These are phyloP conservation scores for Penicillium herquei DNA, from an alignment of 495 filamentous ascomycete species.

Conservation along the genomic window DNA sequence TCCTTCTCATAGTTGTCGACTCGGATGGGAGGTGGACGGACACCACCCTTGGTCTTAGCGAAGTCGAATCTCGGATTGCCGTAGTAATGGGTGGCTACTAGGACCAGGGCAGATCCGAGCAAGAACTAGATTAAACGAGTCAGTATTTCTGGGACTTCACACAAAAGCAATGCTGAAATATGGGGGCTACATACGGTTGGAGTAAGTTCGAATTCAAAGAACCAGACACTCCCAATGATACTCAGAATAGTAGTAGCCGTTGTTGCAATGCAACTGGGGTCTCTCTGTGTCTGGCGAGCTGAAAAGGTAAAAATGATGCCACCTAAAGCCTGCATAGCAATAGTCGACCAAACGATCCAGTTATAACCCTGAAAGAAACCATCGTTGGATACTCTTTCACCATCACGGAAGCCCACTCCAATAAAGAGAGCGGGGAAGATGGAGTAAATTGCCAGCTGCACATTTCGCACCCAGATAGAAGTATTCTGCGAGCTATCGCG, in stretches of 20 bases:
- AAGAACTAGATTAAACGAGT: conserved; percentile 62
- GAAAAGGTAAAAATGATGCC: conserved; percentile 81
- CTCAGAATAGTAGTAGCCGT: conserved; percentile 86
- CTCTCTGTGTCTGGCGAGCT: conserved; percentile 67
- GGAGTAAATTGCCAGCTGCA: conserved; percentile 90
- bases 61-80: conserved; percentile 43
- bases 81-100: conserved; percentile 83
- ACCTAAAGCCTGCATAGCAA: conserved; percentile 77
- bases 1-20: conserved; percentile 74
- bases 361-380: conserved; percentile 96
- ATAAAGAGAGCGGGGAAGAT: conserved; percentile 83
- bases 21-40: conserved; percentile 69
- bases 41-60: conserved; percentile 44
- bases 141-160: conserved; percentile 10
- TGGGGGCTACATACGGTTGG: conserved; percentile 57
- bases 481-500: conserved; percentile 70
- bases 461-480: conserved; percentile 89
- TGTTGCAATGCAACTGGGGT: conserved; percentile 86
- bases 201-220: conserved; percentile 78
- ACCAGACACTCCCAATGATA: conserved; percentile 76
- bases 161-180: background rate
- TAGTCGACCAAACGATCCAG: conserved; percentile 81
- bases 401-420: conserved; percentile 83
- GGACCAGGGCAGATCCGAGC: conserved; percentile 71
- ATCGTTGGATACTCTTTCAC: conserved; percentile 72